Evolutionary conservation across 73 alveolate species (phyloP).

Genomic region (Tetrahymena elliotti): DNA sequence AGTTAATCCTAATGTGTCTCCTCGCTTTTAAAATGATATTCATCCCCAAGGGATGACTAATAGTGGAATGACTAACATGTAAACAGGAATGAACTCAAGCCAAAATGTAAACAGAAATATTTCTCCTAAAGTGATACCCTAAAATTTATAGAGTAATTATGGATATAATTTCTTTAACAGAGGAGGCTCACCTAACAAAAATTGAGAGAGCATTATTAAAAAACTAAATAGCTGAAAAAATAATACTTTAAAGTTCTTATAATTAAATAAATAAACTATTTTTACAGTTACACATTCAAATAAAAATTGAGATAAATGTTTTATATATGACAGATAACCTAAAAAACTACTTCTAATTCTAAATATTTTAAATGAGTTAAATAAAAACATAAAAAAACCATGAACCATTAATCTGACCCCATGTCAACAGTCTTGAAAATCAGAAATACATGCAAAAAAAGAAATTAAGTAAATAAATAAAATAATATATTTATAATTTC

Average conservation of each 20-base stretch:
- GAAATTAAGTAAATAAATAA: neutral
- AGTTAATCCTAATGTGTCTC: neutral
- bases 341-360: too few relatives aligned
- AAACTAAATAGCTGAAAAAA: neutral
- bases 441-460: neutral
- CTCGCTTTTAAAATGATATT: neutral
- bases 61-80: neutral
- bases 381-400: too few relatives aligned
- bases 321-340: too few relatives aligned
- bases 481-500: too few relatives aligned
- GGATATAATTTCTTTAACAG: neutral
- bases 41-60: neutral
- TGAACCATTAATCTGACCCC: neutral
- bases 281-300: neutral
- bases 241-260: neutral
- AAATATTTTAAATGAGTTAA: too few relatives aligned
- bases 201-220: neutral
- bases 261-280: too few relatives aligned
- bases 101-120: neutral
- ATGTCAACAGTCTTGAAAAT: too few relatives aligned
- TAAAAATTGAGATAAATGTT: too few relatives aligned
- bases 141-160: neutral
- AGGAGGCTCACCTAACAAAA: neutral
- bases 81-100: neutral
- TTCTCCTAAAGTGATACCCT: neutral